A percentile compares a stretch with the other conserved stretches of the same genome.
Conservation (phyloP, 441 rosid genomes). For the Adansonia gregorii region DNA sequence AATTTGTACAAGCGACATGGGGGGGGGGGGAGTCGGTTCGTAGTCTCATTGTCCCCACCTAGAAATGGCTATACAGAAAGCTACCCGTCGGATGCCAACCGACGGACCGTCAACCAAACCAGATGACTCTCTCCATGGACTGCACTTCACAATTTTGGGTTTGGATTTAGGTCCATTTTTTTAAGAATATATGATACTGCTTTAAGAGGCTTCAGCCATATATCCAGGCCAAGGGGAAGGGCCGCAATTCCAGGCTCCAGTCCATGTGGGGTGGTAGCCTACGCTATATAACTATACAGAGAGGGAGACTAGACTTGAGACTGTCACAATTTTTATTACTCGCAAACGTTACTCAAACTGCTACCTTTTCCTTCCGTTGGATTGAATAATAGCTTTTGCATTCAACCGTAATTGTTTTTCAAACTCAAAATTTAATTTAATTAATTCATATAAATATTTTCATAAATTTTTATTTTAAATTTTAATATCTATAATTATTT, state of each 20-base stretch:
- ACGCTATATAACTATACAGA: background rate
- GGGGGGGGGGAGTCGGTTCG: no score
- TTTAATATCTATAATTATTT: no score
- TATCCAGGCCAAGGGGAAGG: background rate
- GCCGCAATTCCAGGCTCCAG: background rate
- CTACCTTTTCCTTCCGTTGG: no score
- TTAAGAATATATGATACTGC: background rate
- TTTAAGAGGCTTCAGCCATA: no score
- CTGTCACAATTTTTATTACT: background rate
- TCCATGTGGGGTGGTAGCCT: constrained; percentile 9
- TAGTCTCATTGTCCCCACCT: no score
- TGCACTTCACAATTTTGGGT: background rate
- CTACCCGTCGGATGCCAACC: constrained; percentile 35
- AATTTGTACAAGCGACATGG: background rate
- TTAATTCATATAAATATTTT: no score
- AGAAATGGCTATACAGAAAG: constrained; percentile 31
- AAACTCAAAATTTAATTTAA: no score
- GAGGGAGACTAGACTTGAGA: background rate
- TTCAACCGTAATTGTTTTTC: no score
- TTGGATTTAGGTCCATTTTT: constrained; percentile 17
- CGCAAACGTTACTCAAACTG: no score
- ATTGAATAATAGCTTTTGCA: no score
- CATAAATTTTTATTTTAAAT: no score
- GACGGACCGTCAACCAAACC: constrained; percentile 39
- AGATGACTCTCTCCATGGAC: background rate